Conservation (phyloP, 1,139 yeast species). For the Pichia sp. region DNA sequence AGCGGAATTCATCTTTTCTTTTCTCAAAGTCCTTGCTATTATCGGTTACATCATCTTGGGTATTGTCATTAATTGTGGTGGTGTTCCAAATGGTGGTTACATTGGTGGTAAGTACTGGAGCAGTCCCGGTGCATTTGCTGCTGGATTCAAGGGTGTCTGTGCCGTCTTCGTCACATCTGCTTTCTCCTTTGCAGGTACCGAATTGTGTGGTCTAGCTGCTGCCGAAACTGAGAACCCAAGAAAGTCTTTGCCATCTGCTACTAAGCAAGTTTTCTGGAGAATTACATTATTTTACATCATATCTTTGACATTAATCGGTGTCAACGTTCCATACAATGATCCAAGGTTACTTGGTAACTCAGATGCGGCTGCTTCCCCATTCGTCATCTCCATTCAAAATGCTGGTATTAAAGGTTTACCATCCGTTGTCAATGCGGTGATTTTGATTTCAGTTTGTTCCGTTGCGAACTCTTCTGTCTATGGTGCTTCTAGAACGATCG, state of each 20-base stretch:
- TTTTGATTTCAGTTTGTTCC: constrained; percentile 59
- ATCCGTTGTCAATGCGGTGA: constrained; percentile 65
- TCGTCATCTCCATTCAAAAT: constrained; percentile 60
- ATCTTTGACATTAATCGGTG: constrained; percentile 53
- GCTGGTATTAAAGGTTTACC: constrained; percentile 59
- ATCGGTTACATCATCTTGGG: constrained; percentile 67
- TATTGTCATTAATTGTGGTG: constrained; percentile 62
- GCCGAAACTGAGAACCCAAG: constrained; percentile 78
- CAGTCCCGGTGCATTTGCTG: constrained; percentile 52
- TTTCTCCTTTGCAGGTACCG: constrained; percentile 80
- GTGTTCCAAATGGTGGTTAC: constrained; percentile 51
- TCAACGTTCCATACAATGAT: constrained; percentile 60
- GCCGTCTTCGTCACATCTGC: constrained; percentile 83
- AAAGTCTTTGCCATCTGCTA: constrained; percentile 58
- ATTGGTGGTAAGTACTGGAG: constrained; percentile 57
- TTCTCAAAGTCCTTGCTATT: constrained; percentile 55
- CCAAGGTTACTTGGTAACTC: constrained; percentile 37
- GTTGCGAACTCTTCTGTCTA: constrained; percentile 73
- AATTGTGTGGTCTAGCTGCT: constrained; percentile 76
- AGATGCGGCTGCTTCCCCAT: constrained; percentile 61
- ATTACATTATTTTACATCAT: constrained; percentile 56
- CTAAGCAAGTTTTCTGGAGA: constrained; percentile 70
- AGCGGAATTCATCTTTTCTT: constrained; percentile 55
- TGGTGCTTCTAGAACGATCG: constrained; percentile 76
- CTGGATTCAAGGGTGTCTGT: constrained; percentile 72